Base-by-base conservation (phyloP, 768 basidiomycete species). In the Hypholoma sublateritium region DNA sequence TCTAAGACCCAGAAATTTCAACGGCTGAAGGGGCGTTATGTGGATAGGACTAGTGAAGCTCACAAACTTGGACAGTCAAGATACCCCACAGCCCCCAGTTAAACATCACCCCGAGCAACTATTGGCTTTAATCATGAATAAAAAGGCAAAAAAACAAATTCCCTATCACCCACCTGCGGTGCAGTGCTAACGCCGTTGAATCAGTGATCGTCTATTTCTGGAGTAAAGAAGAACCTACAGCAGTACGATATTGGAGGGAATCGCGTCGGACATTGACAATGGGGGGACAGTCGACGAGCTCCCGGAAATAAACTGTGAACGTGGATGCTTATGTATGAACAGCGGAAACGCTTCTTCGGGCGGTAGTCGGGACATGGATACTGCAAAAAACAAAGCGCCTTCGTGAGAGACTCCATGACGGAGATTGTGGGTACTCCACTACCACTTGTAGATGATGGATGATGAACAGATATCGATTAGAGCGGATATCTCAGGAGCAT, bases 61-160 rank as follows among this genome's bases (percentile, higher is more conserved):
- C 24, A 52, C 50, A 52, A 19, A 52, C 50, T 52, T 52, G 50
- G 39, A 52, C 50, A n/a, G 50, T 52, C 17, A 52, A 16, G 5
- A 52, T 52, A 42, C 50, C 50, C 50, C 50, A 52, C 14, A 52
- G 39, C 16, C 50, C 50, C 50, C 50, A 52, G n/a, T 52, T 52
- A 9, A 52, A 41, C 50, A 52, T 52, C 5, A 41, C 39, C 9
- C 50, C 50, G 5, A 52, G 21, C 16, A 52, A 28, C 50, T 52
- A 5, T 11, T 4, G 19, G 17, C 19, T 14, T 21, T 34, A 22
- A n/a, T 9, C 6, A 6, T 32, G 28, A 32, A 32, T 50, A 9
- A 19, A 35, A 13, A 49, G 13, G 11, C 8, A 8, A 6, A 21
- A 19, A 19, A 4, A 35, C 34, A 7, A 5, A 7, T 32, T 42